These are phyloP conservation scores for Phytophthora gonapodyides DNA, from an alignment of 352 stramenopile species.

Conservation along the genomic window DNA sequence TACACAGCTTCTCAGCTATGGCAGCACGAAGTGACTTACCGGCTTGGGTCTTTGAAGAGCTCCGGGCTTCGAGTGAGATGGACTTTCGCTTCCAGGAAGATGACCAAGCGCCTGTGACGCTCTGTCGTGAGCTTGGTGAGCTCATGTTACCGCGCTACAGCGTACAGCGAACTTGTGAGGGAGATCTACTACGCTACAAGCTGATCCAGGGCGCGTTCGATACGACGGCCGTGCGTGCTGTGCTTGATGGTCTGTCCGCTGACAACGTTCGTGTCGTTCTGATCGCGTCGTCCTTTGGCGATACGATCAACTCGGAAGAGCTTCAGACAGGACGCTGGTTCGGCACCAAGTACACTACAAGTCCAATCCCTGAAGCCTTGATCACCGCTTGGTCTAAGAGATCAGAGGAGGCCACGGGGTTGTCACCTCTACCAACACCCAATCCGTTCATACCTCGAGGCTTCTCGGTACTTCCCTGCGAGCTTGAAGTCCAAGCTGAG, in stretches of 20 bases:
- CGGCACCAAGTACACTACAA: slow-evolving; percentile 52
- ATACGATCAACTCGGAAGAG: slow-evolving; percentile 14
- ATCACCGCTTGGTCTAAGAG: slow-evolving; percentile 29
- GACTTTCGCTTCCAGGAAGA: slow-evolving; percentile 75
- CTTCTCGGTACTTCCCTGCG: slow-evolving; percentile 51
- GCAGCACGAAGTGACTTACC: slow-evolving; percentile 24
- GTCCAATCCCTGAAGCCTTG: slow-evolving; percentile 35
- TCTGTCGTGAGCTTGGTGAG: slow-evolving; percentile 58
- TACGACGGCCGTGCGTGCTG: slow-evolving; percentile 10
- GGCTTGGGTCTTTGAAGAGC: slow-evolving; percentile 63
- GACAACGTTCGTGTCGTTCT: slow-evolving; percentile 66
- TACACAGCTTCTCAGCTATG: slow-evolving; percentile 32
- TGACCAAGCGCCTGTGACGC: slow-evolving; percentile 24
- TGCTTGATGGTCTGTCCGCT: slow-evolving; percentile 53
- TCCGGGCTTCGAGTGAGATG: slow-evolving; percentile 51
- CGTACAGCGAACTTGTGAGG: slow-evolving; percentile 30
- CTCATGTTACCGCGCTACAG: slow-evolving; percentile 56
- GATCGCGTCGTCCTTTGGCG: slow-evolving; percentile 52
- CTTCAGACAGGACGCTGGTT: slow-evolving; percentile 59
- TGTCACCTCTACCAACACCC: slow-evolving; percentile 22
- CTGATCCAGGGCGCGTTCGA: slow-evolving; percentile 59
- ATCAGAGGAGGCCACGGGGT: background rate
- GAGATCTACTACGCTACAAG: slow-evolving; percentile 65
- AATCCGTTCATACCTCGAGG: slow-evolving; percentile 78
- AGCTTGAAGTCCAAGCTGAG: slow-evolving; percentile 6